Conservation (phyloP, 306 rosid species). For the Glycine tomentella region DNA sequence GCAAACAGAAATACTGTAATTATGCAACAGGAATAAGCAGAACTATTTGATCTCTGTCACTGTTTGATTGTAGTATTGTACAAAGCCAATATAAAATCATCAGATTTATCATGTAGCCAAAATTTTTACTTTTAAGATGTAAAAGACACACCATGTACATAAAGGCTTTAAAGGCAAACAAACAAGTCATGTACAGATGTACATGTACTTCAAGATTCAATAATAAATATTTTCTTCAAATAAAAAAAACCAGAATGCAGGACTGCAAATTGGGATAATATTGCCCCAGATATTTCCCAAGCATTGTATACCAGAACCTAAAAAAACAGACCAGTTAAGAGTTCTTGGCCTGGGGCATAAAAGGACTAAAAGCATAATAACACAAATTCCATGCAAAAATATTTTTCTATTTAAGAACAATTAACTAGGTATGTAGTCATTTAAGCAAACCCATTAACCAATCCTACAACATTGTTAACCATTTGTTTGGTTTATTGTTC, state of each 20-base stretch:
- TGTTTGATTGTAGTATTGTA: neutral
- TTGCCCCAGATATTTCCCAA: neutral
- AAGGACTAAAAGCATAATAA: neutral
- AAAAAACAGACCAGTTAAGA: neutral
- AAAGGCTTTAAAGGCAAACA: too few species aligned
- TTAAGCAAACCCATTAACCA: neutral
- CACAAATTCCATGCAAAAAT: neutral
- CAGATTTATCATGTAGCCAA: constrained; percentile 6
- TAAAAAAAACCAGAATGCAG: constrained; percentile 27
- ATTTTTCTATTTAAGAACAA: neutral
- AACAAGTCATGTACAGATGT: neutral
- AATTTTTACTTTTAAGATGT: neutral
- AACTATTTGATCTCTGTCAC: neutral
- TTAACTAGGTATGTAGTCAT: neutral
- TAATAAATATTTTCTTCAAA: neutral
- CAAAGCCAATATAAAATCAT: constrained; percentile 9
- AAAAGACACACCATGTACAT: neutral
- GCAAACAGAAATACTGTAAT: neutral
- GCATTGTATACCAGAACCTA: neutral
- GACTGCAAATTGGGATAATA: neutral
- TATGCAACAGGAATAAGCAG: constrained; percentile 13
- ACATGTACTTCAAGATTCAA: neutral
- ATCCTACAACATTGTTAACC: neutral
- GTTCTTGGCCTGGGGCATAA: neutral
- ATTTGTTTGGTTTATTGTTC: constrained; percentile 7